Percentiles rank a stretch among this genome's conserved stretches.
Conservation (phyloP, 2,329 filamentous ascomycete species). For the Neoascochyta sp. region DNA sequence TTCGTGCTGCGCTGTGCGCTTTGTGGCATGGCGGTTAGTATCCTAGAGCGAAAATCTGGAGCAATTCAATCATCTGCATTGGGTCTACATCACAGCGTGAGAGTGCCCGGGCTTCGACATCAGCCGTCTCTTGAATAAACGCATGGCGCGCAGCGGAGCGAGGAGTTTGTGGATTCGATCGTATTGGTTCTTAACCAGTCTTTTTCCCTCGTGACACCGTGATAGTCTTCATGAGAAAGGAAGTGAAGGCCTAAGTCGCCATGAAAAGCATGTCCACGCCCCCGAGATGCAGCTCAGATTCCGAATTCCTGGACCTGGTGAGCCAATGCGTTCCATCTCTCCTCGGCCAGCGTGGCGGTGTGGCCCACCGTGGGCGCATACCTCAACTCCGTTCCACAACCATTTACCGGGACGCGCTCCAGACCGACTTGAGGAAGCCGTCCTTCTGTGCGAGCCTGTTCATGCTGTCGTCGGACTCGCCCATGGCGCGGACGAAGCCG, state of each 20-base stretch:
- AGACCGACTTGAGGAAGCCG: slow-evolving; percentile 95
- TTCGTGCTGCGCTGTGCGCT: no score
- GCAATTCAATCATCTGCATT: no score
- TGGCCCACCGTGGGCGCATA: slow-evolving; percentile 8
- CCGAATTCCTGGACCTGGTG: slow-evolving; percentile 26
- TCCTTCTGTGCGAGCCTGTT: slow-evolving; percentile 96
- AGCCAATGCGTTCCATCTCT: slow-evolving; percentile 6
- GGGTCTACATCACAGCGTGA: no score
- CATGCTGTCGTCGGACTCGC: slow-evolving; percentile 93
- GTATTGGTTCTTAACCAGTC: slow-evolving; percentile 26
- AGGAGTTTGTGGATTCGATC: slow-evolving; percentile 27
- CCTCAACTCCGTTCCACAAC: slow-evolving; percentile 31
- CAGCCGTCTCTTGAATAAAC: background rate
- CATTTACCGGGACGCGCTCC: slow-evolving; percentile 66
- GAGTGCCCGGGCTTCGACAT: no score
- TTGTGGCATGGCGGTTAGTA: no score
- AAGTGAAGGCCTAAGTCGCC: slow-evolving; percentile 27
- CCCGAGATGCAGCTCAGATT: slow-evolving; percentile 24
- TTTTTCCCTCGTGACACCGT: slow-evolving; percentile 35
- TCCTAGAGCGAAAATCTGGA: no score
- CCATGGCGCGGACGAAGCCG: slow-evolving; percentile 96
- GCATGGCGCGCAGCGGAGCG: slow-evolving; percentile 1
- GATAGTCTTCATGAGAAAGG: slow-evolving; percentile 23
- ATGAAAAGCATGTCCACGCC: slow-evolving; percentile 27
- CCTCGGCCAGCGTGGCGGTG: background rate